Percentiles rank a stretch among this genome's conserved stretches.
These are phyloP conservation scores for Telfairia occidentalis DNA, from an alignment of 331 rosid species.

Conservation along the genomic window DNA sequence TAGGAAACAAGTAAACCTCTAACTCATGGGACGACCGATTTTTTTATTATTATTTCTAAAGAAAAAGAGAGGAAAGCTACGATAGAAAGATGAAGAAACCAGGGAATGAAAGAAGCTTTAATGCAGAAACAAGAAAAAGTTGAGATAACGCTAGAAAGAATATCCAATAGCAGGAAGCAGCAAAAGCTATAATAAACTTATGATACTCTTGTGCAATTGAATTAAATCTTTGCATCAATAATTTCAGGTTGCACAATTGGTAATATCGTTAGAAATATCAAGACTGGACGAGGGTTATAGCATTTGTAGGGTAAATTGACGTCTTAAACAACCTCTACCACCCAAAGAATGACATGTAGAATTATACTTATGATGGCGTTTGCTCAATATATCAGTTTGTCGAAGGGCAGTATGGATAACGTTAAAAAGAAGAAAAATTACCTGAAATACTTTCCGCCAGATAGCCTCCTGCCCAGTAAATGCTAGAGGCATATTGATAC, in stretches of 20 bases:
- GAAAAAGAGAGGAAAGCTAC: background rate
- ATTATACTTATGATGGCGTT: background rate
- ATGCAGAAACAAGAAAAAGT: background rate
- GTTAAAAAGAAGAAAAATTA: conserved; percentile 14
- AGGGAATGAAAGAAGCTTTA: background rate
- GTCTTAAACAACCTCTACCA: background rate
- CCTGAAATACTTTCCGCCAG: conserved; percentile 85
- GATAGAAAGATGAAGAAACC: background rate
- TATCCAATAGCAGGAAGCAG: background rate
- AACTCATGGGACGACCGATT: background rate
- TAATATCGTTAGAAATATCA: background rate
- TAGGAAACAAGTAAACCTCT: background rate
- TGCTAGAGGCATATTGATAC: conserved; percentile 89
- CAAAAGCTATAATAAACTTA: background rate
- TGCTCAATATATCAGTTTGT: background rate
- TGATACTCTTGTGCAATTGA: background rate
- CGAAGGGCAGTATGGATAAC: background rate
- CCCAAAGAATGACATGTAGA: background rate
- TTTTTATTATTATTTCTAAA: background rate
- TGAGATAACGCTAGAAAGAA: background rate
- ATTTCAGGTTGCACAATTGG: background rate
- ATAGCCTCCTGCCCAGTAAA: conserved; percentile 90
- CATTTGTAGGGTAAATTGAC: background rate
- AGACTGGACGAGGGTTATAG: background rate
- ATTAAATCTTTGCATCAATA: background rate